Conservation (phyloP, 2,329 filamentous ascomycete species). For the Aspergillus quadricinctus region DNA sequence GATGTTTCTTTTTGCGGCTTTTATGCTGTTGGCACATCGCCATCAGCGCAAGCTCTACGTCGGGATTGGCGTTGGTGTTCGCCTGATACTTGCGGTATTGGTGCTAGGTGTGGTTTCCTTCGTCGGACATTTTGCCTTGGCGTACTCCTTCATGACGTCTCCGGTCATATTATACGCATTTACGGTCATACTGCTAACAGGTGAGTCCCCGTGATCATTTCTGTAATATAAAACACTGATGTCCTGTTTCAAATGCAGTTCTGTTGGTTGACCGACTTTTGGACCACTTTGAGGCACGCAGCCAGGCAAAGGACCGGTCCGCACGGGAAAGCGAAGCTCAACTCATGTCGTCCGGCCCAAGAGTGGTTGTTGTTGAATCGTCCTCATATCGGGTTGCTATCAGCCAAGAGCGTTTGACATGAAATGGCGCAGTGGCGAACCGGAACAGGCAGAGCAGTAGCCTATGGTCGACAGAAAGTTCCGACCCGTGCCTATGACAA, state of each 20-base stretch:
- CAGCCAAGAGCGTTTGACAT: neutral
- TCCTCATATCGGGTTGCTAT: neutral
- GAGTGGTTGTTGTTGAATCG: conserved; percentile 3
- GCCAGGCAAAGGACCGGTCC: conserved; percentile 21
- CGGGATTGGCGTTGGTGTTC: conserved; percentile 23
- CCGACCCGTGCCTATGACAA: neutral
- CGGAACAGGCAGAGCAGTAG: neutral
- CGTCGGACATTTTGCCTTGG: conserved; percentile 28
- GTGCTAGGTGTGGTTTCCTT: conserved; percentile 28
- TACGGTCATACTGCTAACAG: conserved; percentile 26
- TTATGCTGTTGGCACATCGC: conserved; percentile 26
- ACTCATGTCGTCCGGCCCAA: conserved; percentile 8
- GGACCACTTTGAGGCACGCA: conserved; percentile 20
- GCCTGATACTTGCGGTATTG: conserved; percentile 26
- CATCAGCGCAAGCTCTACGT: conserved; percentile 20
- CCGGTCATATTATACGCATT: conserved; percentile 36
- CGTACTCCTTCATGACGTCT: conserved; percentile 38
- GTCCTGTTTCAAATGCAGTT: conserved; percentile 21
- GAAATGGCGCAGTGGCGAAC: neutral
- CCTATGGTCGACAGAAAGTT: neutral
- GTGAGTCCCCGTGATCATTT: conserved; percentile 16
- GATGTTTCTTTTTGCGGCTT: conserved; percentile 35
- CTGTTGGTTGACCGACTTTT: conserved; percentile 34
- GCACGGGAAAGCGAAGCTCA: conserved; percentile 20
- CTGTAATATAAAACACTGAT: neutral